Percentiles rank a stretch among this genome's conserved stretches.
Evolutionary conservation across 1,284 basidiomycete species (phyloP).

Genomic region (Cutaneotrichosporon mucoides): DNA sequence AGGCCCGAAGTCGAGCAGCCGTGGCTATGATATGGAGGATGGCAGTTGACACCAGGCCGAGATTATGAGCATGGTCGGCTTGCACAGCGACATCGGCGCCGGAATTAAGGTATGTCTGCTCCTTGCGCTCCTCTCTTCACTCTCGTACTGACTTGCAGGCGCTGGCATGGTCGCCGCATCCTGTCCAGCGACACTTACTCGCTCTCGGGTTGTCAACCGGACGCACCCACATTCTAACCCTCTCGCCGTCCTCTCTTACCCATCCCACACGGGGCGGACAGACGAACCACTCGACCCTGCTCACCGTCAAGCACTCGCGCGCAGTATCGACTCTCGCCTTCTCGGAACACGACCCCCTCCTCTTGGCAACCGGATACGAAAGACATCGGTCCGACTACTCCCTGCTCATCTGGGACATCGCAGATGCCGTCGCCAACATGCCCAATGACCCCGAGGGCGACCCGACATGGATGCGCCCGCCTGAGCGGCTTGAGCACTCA

Average conservation of each 20-base stretch:
- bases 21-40: too few species aligned
- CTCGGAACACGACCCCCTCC: conserved; percentile 37
- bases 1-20: too few species aligned
- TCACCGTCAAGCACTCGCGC: conserved; percentile 40
- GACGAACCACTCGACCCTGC: conserved; percentile 21
- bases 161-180: conserved; percentile 41
- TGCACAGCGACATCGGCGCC: conserved; percentile 43
- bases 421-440: conserved; percentile 27
- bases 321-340: conserved; percentile 42
- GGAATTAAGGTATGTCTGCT: conserved; percentile 13
- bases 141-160: conserved; percentile 21
- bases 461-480: conserved; percentile 4
- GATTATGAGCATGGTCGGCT: conserved; percentile 38
- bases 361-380: conserved; percentile 44
- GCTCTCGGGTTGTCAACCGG: conserved; percentile 38
- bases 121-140: not conserved
- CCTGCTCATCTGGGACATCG: conserved; percentile 46
- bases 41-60: conserved; percentile 22
- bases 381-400: conserved; percentile 46
- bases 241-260: conserved; percentile 36
- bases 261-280: conserved; percentile 16
- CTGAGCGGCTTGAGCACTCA: conserved; percentile 9
- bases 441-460: conserved; percentile 18
- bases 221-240: conserved; percentile 31
- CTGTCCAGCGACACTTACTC: conserved; percentile 34